phyloP scores from a whole-genome alignment of 2,329 filamentous ascomycete genomes.

The Alternaria infectoria region DNA sequence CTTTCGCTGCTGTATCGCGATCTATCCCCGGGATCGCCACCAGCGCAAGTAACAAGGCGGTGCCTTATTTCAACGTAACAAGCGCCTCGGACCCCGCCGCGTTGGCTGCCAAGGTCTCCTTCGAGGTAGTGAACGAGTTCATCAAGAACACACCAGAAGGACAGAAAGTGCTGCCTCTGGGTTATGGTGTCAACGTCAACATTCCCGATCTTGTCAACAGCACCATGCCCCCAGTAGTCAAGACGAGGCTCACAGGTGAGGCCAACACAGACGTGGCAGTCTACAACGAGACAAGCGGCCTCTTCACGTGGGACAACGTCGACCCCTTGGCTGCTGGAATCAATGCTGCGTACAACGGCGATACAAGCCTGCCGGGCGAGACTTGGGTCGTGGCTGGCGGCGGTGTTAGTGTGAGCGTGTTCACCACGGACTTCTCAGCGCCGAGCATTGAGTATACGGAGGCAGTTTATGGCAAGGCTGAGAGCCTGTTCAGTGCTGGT shows the following conservation, averaged over 20 bases:
- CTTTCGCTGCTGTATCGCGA: conserved; percentile 58
- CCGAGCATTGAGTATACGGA: conserved; percentile 44
- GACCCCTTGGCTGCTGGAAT: conserved; percentile 55
- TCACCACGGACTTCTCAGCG: conserved; percentile 60
- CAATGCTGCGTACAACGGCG: conserved; percentile 60
- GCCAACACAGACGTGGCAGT: conserved; percentile 56
- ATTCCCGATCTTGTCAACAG: conserved; percentile 54
- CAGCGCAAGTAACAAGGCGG: conserved; percentile 52
- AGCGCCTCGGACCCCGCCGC: conserved; percentile 54
- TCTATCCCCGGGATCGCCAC: conserved; percentile 60
- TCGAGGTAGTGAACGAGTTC: conserved; percentile 55
- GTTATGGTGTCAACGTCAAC: conserved; percentile 62
- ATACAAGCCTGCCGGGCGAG: conserved; percentile 60
- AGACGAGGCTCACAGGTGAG: conserved; percentile 58
- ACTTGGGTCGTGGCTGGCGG: conserved; percentile 55
- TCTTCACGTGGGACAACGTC: conserved; percentile 59
- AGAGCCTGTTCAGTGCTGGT: conserved; percentile 12
- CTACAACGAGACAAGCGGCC: conserved; percentile 52
- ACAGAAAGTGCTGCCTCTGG: conserved; percentile 52
- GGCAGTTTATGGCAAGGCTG: conserved; percentile 24
- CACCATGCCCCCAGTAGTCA: conserved; percentile 53
- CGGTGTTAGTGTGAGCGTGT: conserved; percentile 54
- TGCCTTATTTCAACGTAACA: conserved; percentile 54
- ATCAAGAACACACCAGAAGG: conserved; percentile 46
- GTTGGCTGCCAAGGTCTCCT: conserved; percentile 52